Percentiles rank a stretch among this genome's conserved stretches.
Conservation (phyloP, 2,329 filamentous ascomycete species). For the Didymella glomerata region DNA sequence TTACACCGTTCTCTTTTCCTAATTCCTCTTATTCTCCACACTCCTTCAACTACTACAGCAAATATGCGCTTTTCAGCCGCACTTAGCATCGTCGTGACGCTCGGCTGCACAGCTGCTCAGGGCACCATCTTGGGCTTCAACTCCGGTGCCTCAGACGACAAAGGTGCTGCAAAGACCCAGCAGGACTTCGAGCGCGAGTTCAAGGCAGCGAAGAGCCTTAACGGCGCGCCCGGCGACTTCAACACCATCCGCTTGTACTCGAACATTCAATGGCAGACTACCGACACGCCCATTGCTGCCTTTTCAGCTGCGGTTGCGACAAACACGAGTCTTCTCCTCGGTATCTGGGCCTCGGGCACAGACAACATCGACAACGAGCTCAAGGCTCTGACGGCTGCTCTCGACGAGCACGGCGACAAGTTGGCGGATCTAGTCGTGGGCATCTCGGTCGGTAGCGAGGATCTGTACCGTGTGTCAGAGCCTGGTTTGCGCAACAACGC, state of each 20-base stretch:
- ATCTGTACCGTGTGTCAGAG: constrained; percentile 74
- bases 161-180: constrained; percentile 62
- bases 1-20: neutral
- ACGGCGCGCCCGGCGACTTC: constrained; percentile 70
- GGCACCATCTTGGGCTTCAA: constrained; percentile 46
- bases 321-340: constrained; percentile 49
- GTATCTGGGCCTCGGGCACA: constrained; percentile 63
- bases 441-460: constrained; percentile 51
- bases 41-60: constrained; percentile 12
- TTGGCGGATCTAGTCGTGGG: constrained; percentile 60
- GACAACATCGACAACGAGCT: constrained; percentile 48
- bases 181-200: constrained; percentile 75
- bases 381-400: constrained; percentile 42
- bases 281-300: constrained; percentile 67
- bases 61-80: constrained; percentile 35
- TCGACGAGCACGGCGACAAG: constrained; percentile 50
- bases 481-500: constrained; percentile 70
- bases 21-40: constrained; percentile 11
- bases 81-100: constrained; percentile 34
- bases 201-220: constrained; percentile 68
- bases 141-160: constrained; percentile 43
- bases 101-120: constrained; percentile 34
- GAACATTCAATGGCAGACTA: constrained; percentile 72
- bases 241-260: constrained; percentile 76
- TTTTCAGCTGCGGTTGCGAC: constrained; percentile 48